These are phyloP conservation scores for Phytophthora sp. DNA, from an alignment of 352 stramenopile species.

Conservation along the genomic window DNA sequence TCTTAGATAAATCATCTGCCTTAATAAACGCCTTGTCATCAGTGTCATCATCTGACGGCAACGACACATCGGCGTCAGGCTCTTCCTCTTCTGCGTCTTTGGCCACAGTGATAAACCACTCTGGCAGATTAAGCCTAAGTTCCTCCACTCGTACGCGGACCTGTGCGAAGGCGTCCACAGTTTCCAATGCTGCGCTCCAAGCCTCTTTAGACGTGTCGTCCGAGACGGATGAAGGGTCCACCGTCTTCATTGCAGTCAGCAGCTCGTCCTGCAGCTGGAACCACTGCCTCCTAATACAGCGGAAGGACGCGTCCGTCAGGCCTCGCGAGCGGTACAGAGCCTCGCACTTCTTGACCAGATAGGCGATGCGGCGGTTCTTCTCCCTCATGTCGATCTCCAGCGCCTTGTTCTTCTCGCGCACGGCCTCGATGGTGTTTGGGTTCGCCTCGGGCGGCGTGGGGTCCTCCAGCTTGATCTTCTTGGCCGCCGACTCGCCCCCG, in stretches of 20 bases:
- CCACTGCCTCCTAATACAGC: conserved; percentile 68
- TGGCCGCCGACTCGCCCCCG: conserved; percentile 30
- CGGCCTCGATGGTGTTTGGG: conserved; percentile 75
- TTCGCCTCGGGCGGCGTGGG: conserved; percentile 70
- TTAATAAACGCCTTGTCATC: conserved; percentile 32
- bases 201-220: conserved; percentile 24
- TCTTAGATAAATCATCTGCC: conserved; percentile 42
- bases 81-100: conserved; percentile 51
- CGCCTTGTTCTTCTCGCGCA: conserved; percentile 76
- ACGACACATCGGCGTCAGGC: conserved; percentile 30
- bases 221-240: conserved; percentile 18
- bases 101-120: conserved; percentile 76
- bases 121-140: conserved; percentile 60
- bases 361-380: conserved; percentile 83
- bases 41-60: conserved; percentile 34
- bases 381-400: conserved; percentile 78
- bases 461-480: conserved; percentile 77
- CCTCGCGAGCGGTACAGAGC: conserved; percentile 62
- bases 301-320: conserved; percentile 54
- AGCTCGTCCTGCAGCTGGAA: conserved; percentile 73
- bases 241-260: conserved; percentile 25
- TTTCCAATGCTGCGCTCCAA: conserved; percentile 41
- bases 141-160: conserved; percentile 44
- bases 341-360: conserved; percentile 72
- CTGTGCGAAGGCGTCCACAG: conserved; percentile 52